Conservation (phyloP, 257 asterid species). For the Ilex aquifolium region DNA sequence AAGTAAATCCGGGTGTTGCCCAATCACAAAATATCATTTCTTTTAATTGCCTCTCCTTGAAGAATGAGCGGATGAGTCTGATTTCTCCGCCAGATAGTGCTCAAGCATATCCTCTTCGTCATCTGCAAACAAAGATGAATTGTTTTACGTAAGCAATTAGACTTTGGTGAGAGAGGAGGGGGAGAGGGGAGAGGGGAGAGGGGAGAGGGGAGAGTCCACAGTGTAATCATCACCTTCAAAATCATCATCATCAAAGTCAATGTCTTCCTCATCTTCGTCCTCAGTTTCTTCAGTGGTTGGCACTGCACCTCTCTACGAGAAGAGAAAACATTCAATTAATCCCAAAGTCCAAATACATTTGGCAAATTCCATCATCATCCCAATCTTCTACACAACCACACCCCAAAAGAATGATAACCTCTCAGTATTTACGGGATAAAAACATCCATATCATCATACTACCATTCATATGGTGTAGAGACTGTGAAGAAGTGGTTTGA, state of each 20-base stretch:
- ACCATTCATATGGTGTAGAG: no score
- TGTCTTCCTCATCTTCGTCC: slow-evolving; percentile 60
- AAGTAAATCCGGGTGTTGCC: no score
- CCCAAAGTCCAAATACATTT: not conserved
- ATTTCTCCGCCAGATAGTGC: slow-evolving; percentile 84
- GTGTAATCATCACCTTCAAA: slow-evolving; percentile 53
- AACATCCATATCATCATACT: no score
- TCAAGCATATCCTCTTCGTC: slow-evolving; percentile 97
- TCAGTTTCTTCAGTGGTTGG: slow-evolving; percentile 64
- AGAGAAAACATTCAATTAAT: slow-evolving; percentile 3
- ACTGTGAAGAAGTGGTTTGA: no score
- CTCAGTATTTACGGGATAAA: no score
- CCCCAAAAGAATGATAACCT: no score
- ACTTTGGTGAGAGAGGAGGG: no score
- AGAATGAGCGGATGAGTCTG: slow-evolving; percentile 41
- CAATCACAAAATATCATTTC: no score
- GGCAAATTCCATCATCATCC: not conserved
- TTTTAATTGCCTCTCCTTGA: slow-evolving; percentile 17
- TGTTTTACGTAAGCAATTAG: no score
- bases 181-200: no score
- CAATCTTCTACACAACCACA: not conserved
- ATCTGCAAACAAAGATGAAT: slow-evolving; percentile 28
- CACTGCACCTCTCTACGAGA: slow-evolving; percentile 63
- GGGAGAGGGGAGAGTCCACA: no score
- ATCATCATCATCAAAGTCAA: slow-evolving; percentile 88